phyloP scores from a whole-genome alignment of 129 eudicot genomes.

The Gnaphalium uliginosum region DNA sequence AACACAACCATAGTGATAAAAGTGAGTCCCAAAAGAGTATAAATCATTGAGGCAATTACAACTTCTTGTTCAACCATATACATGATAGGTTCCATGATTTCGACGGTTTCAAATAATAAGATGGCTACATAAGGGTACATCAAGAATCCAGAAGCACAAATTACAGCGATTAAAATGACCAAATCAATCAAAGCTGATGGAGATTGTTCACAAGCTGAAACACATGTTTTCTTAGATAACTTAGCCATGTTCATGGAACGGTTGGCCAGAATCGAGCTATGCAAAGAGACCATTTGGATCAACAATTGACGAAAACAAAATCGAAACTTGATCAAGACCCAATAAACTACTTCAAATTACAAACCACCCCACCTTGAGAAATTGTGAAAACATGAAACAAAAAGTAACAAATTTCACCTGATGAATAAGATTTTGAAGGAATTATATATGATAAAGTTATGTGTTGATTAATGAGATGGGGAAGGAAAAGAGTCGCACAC shows the following conservation, averaged over 20 bases:
- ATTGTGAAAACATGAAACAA: not conserved
- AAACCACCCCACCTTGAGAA: conserved; percentile 38
- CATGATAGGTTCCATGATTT: conserved; percentile 32
- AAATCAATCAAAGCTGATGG: conserved; percentile 66
- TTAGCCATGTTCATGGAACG: conserved; percentile 49
- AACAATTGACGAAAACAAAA: conserved; percentile 27
- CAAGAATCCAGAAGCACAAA: conserved; percentile 63
- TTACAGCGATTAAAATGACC: conserved; percentile 61
- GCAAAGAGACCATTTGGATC: conserved; percentile 53
- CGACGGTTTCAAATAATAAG: conserved; percentile 25
- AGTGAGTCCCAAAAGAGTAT: conserved; percentile 51
- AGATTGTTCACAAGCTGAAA: conserved; percentile 61
- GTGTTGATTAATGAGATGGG: conserved; percentile 20
- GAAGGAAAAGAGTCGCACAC: conserved; percentile 31
- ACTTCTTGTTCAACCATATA: conserved; percentile 44
- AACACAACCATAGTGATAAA: conserved; percentile 44
- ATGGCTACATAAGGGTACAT: conserved; percentile 47
- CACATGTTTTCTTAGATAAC: conserved; percentile 25
- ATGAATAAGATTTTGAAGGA: conserved; percentile 16
- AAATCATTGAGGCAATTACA: conserved; percentile 51
- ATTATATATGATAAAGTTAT: conserved; percentile 1
- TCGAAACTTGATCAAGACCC: conserved; percentile 18
- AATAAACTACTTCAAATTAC: conserved; percentile 13
- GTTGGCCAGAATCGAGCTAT: conserved; percentile 43
- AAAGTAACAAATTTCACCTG: conserved; percentile 12